These are phyloP conservation scores for Acanthamoeba divionensis DNA, from an alignment of 208 protist genomes.

Conservation along the genomic window DNA sequence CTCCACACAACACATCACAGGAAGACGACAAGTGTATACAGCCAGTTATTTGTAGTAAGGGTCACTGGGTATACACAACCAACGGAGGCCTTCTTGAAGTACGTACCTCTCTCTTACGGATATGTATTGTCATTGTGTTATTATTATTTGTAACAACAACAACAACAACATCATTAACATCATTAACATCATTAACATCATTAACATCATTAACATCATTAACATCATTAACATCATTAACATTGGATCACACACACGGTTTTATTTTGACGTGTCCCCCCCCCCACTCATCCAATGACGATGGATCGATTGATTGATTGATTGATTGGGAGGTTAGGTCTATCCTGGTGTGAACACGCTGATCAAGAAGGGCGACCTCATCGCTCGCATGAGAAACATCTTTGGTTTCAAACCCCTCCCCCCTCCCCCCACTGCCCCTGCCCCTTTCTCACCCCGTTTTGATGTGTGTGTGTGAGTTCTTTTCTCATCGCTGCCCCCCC, in stretches of 20 bases:
- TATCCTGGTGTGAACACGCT: slow-evolving; percentile 51
- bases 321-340: too few relatives aligned
- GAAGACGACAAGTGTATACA: neutral
- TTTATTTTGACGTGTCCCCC: too few relatives aligned
- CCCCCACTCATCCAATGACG: too few relatives aligned
- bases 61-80: slow-evolving; percentile 52
- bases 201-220: too few relatives aligned
- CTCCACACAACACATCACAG: neutral
- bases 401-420: neutral
- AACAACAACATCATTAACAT: too few relatives aligned
- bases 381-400: slow-evolving; percentile 38
- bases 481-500: too few relatives aligned
- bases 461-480: neutral
- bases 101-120: neutral
- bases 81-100: slow-evolving; percentile 52
- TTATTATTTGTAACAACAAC: too few relatives aligned
- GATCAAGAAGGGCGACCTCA: slow-evolving; percentile 44
- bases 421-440: neutral
- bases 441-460: neutral
- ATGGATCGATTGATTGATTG: too few relatives aligned
- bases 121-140: too few relatives aligned
- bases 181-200: too few relatives aligned
- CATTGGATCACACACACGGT: too few relatives aligned
- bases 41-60: slow-evolving; percentile 29
- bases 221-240: too few relatives aligned